phyloP scores from a whole-genome alignment of 768 basidiomycete genomes.

The Tephrocybe sp. region DNA sequence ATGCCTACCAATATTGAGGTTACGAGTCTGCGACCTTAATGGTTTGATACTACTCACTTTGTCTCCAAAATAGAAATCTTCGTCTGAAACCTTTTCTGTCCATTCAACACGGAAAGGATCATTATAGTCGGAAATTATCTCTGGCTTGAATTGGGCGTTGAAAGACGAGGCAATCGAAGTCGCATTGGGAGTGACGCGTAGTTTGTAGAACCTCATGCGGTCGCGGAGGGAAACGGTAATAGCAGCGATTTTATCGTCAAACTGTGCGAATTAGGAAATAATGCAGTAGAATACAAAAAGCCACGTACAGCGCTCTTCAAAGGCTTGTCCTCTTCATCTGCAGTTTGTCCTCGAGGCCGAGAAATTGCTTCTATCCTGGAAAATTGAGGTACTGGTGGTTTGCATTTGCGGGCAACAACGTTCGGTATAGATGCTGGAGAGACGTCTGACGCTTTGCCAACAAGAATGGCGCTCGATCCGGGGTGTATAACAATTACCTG shows the following conservation, averaged over 20 bases:
- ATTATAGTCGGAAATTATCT: constrained; percentile 81
- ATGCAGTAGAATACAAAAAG: not conserved
- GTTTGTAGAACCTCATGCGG: constrained; percentile 83
- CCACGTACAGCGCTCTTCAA: constrained; percentile 53
- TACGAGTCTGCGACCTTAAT: not conserved
- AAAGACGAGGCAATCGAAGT: constrained; percentile 69
- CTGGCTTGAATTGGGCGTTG: constrained; percentile 82
- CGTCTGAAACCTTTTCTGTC: constrained; percentile 53
- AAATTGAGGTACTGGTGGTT: constrained; percentile 39
- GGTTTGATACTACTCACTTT: constrained; percentile 38
- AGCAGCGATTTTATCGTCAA: constrained; percentile 72
- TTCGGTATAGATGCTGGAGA: constrained; percentile 65
- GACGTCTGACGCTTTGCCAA: constrained; percentile 77
- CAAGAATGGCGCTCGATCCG: constrained; percentile 69
- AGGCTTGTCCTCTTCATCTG: constrained; percentile 25
- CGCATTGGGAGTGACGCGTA: constrained; percentile 70
- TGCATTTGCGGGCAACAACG: constrained; percentile 69
- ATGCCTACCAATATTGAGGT: constrained; percentile 46
- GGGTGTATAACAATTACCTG: constrained; percentile 79
- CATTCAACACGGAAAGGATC: constrained; percentile 85
- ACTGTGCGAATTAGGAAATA: constrained; percentile 38
- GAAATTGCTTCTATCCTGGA: constrained; percentile 49
- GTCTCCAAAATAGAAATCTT: constrained; percentile 68
- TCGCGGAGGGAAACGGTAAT: constrained; percentile 73
- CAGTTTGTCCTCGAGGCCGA: constrained; percentile 39